Conservation (phyloP, 495 filamentous ascomycete genomes). For the Niebla homalea region DNA sequence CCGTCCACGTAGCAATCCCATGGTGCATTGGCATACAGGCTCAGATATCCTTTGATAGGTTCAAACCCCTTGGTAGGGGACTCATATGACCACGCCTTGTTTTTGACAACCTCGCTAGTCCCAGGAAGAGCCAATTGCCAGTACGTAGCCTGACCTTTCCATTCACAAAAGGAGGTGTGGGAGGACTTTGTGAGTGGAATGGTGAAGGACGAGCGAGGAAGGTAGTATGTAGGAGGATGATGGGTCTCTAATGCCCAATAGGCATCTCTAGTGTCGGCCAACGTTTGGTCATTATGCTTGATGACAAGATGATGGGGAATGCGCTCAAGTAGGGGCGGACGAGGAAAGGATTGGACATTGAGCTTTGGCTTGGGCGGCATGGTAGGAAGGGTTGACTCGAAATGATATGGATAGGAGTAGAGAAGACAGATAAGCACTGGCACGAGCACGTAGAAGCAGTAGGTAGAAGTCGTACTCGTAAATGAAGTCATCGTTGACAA, state of each 20-base stretch:
- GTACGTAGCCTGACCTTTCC: constrained; percentile 44
- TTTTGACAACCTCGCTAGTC: constrained; percentile 25
- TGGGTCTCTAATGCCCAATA: constrained; percentile 49
- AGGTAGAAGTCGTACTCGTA: no score
- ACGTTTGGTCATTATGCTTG: constrained; percentile 34
- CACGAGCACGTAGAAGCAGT: no score
- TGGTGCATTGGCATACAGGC: constrained; percentile 37
- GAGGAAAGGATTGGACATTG: constrained; percentile 43
- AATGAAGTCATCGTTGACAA: no score
- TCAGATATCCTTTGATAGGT: constrained; percentile 35
- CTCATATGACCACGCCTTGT: constrained; percentile 43
- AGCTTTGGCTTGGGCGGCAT: constrained; percentile 35
- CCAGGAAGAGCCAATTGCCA: constrained; percentile 22
- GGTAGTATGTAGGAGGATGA: constrained; percentile 47
- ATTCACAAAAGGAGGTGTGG: constrained; percentile 39
- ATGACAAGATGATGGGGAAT: constrained; percentile 36
- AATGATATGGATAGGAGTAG: no score
- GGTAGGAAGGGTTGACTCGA: not conserved
- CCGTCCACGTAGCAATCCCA: constrained; percentile 50
- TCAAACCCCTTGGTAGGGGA: constrained; percentile 33
- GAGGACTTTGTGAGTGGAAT: constrained; percentile 30
- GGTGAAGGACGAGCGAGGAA: constrained; percentile 31
- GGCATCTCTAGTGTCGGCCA: constrained; percentile 40
- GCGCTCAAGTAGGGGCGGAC: constrained; percentile 40
- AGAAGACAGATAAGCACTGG: no score